Evolutionary conservation across 2,329 filamentous ascomycete genomes (phyloP).

Genomic region (Aspergillus glaucus): DNA sequence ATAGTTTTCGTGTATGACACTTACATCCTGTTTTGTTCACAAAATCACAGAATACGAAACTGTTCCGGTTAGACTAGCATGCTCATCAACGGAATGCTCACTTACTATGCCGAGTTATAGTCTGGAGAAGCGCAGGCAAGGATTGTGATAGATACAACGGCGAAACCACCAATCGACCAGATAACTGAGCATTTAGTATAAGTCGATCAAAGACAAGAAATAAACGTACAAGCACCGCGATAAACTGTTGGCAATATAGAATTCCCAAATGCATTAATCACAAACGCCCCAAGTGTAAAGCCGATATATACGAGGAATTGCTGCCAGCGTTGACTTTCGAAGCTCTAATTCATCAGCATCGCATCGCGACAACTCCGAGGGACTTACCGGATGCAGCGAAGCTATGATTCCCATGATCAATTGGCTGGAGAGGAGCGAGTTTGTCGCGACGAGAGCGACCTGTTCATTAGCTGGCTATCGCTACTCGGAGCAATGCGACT

Average conservation of each 20-base stretch:
- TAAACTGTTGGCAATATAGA: constrained; percentile 58
- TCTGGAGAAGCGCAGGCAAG: constrained; percentile 59
- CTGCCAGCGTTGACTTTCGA: constrained; percentile 57
- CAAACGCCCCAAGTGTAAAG: constrained; percentile 54
- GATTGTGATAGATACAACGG: constrained; percentile 62
- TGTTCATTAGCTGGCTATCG: constrained; percentile 8
- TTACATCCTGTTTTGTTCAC: constrained; percentile 60
- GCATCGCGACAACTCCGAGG: not conserved
- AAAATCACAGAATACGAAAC: constrained; percentile 55
- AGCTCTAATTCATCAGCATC: constrained; percentile 27
- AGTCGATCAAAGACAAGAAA: not conserved
- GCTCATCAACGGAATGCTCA: not conserved
- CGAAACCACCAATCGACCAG: constrained; percentile 64
- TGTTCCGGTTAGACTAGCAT: constrained; percentile 6
- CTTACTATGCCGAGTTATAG: constrained; percentile 58
- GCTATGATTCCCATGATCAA: constrained; percentile 61
- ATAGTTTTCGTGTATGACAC: not conserved
- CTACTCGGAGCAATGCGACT: constrained; percentile 6
- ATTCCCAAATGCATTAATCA: constrained; percentile 61
- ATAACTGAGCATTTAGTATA: constrained; percentile 38
- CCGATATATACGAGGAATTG: constrained; percentile 66
- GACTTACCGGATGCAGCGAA: constrained; percentile 48
- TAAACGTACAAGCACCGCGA: constrained; percentile 50
- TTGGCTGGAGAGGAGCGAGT: constrained; percentile 59
- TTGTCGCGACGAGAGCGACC: constrained; percentile 58